phyloP scores from a whole-genome alignment of 495 filamentous ascomycete species.

The Aspergillus sparsus region DNA sequence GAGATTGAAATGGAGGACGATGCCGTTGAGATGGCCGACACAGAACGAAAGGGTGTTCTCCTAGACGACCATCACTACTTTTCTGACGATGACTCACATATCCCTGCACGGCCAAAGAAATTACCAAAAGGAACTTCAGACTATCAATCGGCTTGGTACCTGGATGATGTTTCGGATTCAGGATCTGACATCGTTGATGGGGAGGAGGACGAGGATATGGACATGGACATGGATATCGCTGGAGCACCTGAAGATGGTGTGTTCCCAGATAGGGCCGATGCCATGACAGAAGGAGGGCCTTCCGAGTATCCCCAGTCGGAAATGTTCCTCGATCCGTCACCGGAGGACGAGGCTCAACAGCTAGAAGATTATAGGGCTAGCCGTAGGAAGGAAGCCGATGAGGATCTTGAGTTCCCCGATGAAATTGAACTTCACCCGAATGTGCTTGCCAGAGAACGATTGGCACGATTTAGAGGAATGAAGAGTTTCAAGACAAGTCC shows the following conservation, averaged over 20 bases:
- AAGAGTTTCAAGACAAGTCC: constrained; percentile 82
- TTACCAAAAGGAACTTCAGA: constrained; percentile 88
- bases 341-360: constrained; percentile 79
- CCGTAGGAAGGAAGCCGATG: constrained; percentile 74
- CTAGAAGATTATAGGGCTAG: constrained; percentile 75
- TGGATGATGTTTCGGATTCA: constrained; percentile 83
- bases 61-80: constrained; percentile 98
- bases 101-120: constrained; percentile 64
- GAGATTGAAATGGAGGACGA: constrained; percentile 74
- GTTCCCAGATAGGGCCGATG: constrained; percentile 67
- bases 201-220: constrained; percentile 52
- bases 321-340: constrained; percentile 83
- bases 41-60: constrained; percentile 73
- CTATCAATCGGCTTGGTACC: constrained; percentile 92
- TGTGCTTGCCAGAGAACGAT: constrained; percentile 78
- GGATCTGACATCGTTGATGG: constrained; percentile 79
- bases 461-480: constrained; percentile 82
- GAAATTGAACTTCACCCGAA: constrained; percentile 93
- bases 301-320: constrained; percentile 90
- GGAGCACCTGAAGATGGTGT: constrained; percentile 73
- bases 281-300: constrained; percentile 73
- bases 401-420: constrained; percentile 94
- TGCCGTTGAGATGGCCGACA: constrained; percentile 58
- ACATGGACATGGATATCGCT: constrained; percentile 51
- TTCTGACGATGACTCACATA: constrained; percentile 78